Percentiles rank a stretch among this genome's conserved stretches.
phyloP scores from a whole-genome alignment of 331 rosid genomes.

The Malus hybrid region DNA sequence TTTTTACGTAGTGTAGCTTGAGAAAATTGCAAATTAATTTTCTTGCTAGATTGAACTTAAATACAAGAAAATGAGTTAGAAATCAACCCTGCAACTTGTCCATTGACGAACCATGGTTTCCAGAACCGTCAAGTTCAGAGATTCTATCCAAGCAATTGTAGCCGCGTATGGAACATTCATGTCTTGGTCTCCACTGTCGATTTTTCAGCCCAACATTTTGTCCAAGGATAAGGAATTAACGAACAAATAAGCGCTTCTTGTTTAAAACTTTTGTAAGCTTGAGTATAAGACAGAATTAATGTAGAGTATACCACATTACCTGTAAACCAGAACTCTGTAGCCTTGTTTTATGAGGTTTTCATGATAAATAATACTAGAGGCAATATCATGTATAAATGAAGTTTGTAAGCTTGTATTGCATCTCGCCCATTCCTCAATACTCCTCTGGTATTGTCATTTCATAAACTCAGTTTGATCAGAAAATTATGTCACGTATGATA shows the following conservation, averaged over 20 bases:
- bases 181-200: slow-evolving; percentile 7
- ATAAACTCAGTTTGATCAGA: too few species aligned
- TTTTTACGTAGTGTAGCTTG: too few species aligned
- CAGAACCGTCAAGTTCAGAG: slow-evolving; percentile 4
- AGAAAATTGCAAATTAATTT: too few species aligned
- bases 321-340: slow-evolving; percentile 12
- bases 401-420: not conserved
- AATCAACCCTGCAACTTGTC: slow-evolving; percentile 12
- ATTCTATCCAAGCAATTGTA: slow-evolving; percentile 13
- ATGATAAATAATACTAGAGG: not conserved
- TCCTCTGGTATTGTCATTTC: slow-evolving; percentile 3
- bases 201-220: too few species aligned
- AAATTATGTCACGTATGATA: too few species aligned
- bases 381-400: not conserved
- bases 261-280: too few species aligned
- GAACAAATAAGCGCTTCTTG: too few species aligned
- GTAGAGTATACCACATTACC: not conserved
- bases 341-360: slow-evolving; percentile 5
- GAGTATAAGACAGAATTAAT: too few species aligned
- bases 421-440: slow-evolving; percentile 2
- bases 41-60: too few species aligned
- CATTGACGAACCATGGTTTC: slow-evolving; percentile 15
- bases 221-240: too few species aligned
- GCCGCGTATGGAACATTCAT: not conserved
- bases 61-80: not conserved